Base-by-base conservation (phyloP, 345 rosid species). In the Citrus reticulata region DNA sequence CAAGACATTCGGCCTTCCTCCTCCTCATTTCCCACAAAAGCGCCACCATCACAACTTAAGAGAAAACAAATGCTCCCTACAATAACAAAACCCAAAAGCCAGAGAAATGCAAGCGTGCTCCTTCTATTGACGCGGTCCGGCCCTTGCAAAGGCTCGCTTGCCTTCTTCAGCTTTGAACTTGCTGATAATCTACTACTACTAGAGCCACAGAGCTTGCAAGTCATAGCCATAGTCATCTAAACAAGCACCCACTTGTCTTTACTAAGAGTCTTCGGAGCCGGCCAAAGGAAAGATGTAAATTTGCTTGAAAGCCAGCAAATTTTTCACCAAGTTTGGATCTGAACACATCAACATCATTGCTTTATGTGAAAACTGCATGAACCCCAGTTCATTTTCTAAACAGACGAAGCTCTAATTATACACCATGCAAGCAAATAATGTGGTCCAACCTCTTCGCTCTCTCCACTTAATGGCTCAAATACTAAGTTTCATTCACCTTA, bases 141-240 rank as follows among this genome's bases (percentile, higher is more conserved):
- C 69, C 81, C 85, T 77, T 74, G 78, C 61, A 77, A 42, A 72
- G 84, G 65, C 65, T 89, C 91, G 49, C 89, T 77, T 14, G 74
- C 85, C 84, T 85, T 90, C 87, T 78, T 87, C 75, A 84, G 40
- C 85, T 80, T 87, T 72, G 66, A 76, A 84, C 72, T 84, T 37
- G 82, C 79, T 29, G 86, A 83, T 22, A 82, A 61, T 75, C 80
- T 80, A 63, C 87, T 83, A 83, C 79, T 86, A 82, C 79, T 88
- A 27, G 82, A 81, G 72, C 86, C 85, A 71, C 86, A 83, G 32
- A 85, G 82, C 83, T 88, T 83, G 78, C 85, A 77, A 81, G 87
- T 87, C 68, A 84, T 81, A 74, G 89, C 84, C 72, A 84, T 80
- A 74, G 89, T 84, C 98, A 93, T 92, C 74, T 80, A 78, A 64